Evolutionary conservation across 2,329 filamentous ascomycete species (phyloP).

Genomic region (Shiraia sp.): DNA sequence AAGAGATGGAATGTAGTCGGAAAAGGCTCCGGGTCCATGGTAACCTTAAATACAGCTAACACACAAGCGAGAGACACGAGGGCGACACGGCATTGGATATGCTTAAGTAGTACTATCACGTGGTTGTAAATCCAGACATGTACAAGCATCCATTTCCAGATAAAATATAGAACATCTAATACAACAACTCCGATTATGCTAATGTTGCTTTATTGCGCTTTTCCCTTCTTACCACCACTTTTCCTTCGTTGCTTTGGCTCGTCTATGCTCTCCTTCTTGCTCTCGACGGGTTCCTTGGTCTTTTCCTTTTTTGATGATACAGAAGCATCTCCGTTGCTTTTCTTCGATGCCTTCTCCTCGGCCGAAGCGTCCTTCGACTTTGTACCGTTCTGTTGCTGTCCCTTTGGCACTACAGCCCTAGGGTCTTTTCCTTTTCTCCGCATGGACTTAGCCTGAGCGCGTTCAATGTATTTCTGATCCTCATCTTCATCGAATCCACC

Average conservation of each 20-base stretch:
- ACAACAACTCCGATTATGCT: conserved; percentile 11
- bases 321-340: conserved; percentile 8
- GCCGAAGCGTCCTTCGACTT: too few relatives aligned
- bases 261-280: conserved; percentile 13
- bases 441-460: conserved; percentile 47
- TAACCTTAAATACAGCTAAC: too few relatives aligned
- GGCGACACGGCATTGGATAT: too few relatives aligned
- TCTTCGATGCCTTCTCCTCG: conserved; percentile 17
- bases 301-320: conserved; percentile 4
- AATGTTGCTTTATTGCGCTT: conserved; percentile 4
- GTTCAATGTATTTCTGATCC: conserved; percentile 53
- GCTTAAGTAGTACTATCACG: too few relatives aligned
- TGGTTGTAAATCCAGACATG: too few relatives aligned
- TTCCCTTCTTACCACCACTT: conserved; percentile 7
- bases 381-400: conserved; percentile 7
- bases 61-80: too few relatives aligned
- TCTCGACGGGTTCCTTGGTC: conserved; percentile 7
- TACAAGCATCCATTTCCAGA: neutral
- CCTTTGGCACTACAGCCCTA: conserved; percentile 38
- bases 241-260: too few relatives aligned
- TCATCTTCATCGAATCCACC: conserved; percentile 57
- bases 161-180: too few relatives aligned
- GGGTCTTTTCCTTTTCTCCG: conserved; percentile 55
- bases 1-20: too few relatives aligned
- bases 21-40: too few relatives aligned